These are phyloP conservation scores for Cladosporium oxysporum DNA, from an alignment of 2,329 filamentous ascomycete species.

Conservation along the genomic window DNA sequence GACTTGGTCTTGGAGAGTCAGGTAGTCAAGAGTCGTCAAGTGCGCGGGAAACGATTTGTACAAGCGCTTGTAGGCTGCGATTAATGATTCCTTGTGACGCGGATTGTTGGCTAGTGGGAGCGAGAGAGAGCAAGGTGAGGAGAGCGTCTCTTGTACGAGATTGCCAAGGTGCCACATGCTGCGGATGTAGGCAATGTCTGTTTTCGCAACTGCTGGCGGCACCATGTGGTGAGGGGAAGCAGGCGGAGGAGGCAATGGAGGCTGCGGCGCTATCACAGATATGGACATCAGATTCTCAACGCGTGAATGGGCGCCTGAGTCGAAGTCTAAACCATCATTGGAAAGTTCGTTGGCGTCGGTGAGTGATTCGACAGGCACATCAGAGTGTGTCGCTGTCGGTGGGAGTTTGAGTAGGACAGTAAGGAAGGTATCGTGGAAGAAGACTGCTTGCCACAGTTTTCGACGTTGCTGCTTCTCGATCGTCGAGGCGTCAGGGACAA, in stretches of 20 bases:
- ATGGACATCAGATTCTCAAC: constrained; percentile 56
- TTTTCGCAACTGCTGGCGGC: constrained; percentile 34
- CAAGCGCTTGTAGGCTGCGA: constrained; percentile 69
- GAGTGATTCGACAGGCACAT: constrained; percentile 74
- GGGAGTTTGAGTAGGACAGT: constrained; percentile 76
- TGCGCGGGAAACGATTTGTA: constrained; percentile 72
- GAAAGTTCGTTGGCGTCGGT: constrained; percentile 61
- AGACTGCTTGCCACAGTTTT: constrained; percentile 79
- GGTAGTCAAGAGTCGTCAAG: constrained; percentile 68
- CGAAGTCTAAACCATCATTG: constrained; percentile 60
- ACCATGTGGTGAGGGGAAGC: constrained; percentile 38
- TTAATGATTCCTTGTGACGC: constrained; percentile 68
- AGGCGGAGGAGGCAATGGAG: constrained; percentile 35
- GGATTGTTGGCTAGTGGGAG: constrained; percentile 69
- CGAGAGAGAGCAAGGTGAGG: constrained; percentile 71
- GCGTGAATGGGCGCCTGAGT: constrained; percentile 45
- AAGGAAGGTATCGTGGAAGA: constrained; percentile 79
- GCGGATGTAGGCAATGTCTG: constrained; percentile 60
- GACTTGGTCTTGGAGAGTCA: constrained; percentile 59
- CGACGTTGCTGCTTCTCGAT: constrained; percentile 78
- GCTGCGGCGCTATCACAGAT: constrained; percentile 48
- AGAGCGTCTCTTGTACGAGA: constrained; percentile 74
- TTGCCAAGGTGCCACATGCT: constrained; percentile 79
- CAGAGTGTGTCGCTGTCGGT: constrained; percentile 75
- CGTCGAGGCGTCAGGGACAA: constrained; percentile 62